Evolutionary conservation across 2,329 filamentous ascomycete genomes (phyloP).

Genomic region (Helotiales sp.): DNA sequence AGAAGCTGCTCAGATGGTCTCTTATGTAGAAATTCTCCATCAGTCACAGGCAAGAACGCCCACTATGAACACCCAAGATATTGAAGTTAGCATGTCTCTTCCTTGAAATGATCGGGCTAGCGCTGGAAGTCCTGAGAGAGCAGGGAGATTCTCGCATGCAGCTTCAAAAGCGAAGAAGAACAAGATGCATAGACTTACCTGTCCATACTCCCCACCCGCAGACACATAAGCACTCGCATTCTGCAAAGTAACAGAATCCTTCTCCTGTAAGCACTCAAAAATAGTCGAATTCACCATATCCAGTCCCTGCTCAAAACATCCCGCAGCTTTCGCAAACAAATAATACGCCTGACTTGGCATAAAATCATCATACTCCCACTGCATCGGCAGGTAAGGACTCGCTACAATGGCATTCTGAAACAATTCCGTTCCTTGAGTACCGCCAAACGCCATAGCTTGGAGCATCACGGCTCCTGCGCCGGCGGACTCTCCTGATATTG

Average conservation of each 20-base stretch:
- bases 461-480: slow-evolving; percentile 52
- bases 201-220: slow-evolving; percentile 24
- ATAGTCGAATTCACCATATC: slow-evolving; percentile 37
- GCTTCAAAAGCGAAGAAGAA: too few relatives aligned
- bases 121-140: too few relatives aligned
- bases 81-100: too few relatives aligned
- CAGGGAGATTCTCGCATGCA: too few relatives aligned
- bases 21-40: slow-evolving; percentile 29
- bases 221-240: slow-evolving; percentile 29
- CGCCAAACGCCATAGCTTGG: slow-evolving; percentile 37
- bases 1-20: slow-evolving; percentile 35
- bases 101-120: too few relatives aligned
- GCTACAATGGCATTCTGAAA: slow-evolving; percentile 31
- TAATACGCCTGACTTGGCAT: slow-evolving; percentile 45
- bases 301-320: slow-evolving; percentile 34
- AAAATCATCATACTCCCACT: slow-evolving; percentile 48
- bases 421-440: slow-evolving; percentile 18
- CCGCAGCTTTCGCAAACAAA: slow-evolving; percentile 42
- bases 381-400: slow-evolving; percentile 53
- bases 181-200: too few relatives aligned
- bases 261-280: slow-evolving; percentile 32
- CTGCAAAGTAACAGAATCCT: slow-evolving; percentile 33
- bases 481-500: slow-evolving; percentile 55
- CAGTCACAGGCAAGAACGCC: slow-evolving; percentile 26
- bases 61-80: slow-evolving; percentile 19